These are phyloP conservation scores for Discostella stelligera DNA, from an alignment of 352 stramenopile genomes.

Conservation along the genomic window DNA sequence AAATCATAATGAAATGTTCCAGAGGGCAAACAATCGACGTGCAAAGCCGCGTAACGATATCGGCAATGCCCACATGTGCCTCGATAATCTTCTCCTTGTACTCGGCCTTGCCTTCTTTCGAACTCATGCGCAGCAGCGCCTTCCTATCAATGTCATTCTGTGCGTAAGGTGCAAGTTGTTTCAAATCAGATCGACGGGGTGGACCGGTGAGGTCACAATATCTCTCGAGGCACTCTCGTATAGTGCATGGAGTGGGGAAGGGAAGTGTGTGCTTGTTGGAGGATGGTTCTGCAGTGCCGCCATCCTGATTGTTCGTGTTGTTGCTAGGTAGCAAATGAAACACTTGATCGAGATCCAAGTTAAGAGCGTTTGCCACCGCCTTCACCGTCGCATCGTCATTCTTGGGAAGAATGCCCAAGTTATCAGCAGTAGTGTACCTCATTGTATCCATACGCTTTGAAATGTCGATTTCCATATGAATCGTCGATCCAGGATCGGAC, in stretches of 20 bases:
- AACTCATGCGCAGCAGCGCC: slow-evolving; percentile 65
- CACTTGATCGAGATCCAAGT: slow-evolving; percentile 89
- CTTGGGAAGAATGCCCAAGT: slow-evolving; percentile 90
- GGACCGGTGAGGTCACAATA: slow-evolving; percentile 93
- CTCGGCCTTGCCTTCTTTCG: slow-evolving; percentile 90
- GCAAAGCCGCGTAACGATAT: slow-evolving; percentile 87
- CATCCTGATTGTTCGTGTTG: slow-evolving; percentile 47
- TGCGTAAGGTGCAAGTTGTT: slow-evolving; percentile 71
- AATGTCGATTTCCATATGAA: slow-evolving; percentile 81
- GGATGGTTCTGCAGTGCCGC: neutral
- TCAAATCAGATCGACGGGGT: slow-evolving; percentile 82
- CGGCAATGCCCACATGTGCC: slow-evolving; percentile 87
- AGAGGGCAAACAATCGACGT: slow-evolving; percentile 80
- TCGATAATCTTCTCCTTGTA: slow-evolving; percentile 92
- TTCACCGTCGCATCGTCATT: slow-evolving; percentile 87
- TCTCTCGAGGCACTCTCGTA: slow-evolving; percentile 88
- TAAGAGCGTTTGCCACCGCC: slow-evolving; percentile 84
- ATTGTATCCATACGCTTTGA: slow-evolving; percentile 59
- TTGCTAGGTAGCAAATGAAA: slow-evolving; percentile 77
- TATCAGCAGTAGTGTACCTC: slow-evolving; percentile 91
- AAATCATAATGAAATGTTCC: slow-evolving; percentile 88
- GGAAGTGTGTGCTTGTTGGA: slow-evolving; percentile 82
- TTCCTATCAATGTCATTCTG: slow-evolving; percentile 58
- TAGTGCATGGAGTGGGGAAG: slow-evolving; percentile 93
- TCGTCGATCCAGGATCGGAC: slow-evolving; percentile 80